phyloP scores from a whole-genome alignment of 441 rosid species.

The Gossypium gossypioides region DNA sequence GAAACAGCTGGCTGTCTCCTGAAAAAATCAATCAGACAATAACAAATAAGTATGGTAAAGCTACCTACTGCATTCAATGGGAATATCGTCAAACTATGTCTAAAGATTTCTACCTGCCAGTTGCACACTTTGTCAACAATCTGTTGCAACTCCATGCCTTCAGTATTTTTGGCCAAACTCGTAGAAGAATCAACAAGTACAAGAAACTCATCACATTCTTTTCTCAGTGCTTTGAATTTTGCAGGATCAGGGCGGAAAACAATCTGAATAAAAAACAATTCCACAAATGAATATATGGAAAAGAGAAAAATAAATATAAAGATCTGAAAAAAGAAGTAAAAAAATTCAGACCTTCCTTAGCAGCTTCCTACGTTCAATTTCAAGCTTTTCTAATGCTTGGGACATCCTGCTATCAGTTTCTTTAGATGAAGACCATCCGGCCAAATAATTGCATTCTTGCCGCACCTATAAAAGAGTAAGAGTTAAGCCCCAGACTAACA shows the following conservation, averaged over 20 bases:
- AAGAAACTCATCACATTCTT: conserved; percentile 57
- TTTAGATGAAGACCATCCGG: conserved; percentile 49
- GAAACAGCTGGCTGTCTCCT: conserved; percentile 71
- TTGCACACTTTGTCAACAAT: conserved; percentile 47
- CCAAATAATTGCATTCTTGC: conserved; percentile 61
- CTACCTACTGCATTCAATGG: background rate
- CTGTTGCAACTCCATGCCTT: conserved; percentile 39
- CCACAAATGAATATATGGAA: background rate
- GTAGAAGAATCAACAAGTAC: conserved; percentile 35
- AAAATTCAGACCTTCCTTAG: conserved; percentile 51
- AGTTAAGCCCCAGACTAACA: background rate
- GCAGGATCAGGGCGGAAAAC: conserved; percentile 63
- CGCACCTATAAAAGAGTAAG: conserved; percentile 46
- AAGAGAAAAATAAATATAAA: background rate
- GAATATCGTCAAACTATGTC: background rate
- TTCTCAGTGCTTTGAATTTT: conserved; percentile 57
- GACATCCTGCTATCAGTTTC: conserved; percentile 36
- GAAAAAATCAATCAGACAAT: conserved; percentile 24
- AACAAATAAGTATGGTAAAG: conserved; percentile 6
- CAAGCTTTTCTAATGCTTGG: conserved; percentile 37
- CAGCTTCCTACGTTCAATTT: conserved; percentile 38
- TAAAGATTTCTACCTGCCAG: conserved; percentile 64
- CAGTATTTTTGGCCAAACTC: conserved; percentile 31
- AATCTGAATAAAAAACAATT: conserved; percentile 32
- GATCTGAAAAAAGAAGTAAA: background rate